Evolutionary conservation across 2,329 filamentous ascomycete species (phyloP), one percentile per base, ranked within the genome.

Genomic region (Xylaria sp.): DNA sequence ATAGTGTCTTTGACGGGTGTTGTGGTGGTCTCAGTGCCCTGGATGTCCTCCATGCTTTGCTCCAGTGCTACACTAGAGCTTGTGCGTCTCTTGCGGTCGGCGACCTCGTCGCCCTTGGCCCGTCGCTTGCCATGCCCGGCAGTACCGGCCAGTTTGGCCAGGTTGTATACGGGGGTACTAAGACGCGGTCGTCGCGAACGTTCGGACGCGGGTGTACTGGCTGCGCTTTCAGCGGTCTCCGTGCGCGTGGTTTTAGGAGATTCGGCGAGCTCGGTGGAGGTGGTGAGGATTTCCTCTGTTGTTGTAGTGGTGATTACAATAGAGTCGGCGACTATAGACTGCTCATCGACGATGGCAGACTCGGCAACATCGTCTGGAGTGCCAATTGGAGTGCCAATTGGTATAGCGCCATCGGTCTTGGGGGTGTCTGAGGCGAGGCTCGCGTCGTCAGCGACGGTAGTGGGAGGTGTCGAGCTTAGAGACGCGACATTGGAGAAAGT

Each of bases 91-190:
- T 81, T 81, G 68, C 82, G 80, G 45, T 83, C 78, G 36, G 78
- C 75, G 12, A 84, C 81, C 30, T 78, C 72, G 69, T 87, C 85
- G 67, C 86, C 84, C 53, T 85, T 87, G 52, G 84, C 77, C 78
- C 80, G 84, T 79, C 81, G 84, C 72, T 85, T 87, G 59, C 85
- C 88, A 72, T 91, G 89, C 50, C 85, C 83, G 32, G 85, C 84
- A 56, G 87, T 91, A 72, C 89, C 89, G 66, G 84, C 85, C 60
- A 91, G 82, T 73, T 87, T 85, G 70, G 87, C 83, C 18, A 91
- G 80, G 73, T 93, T 93, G 80, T 93, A 93, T 18, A 89, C 86
- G 13, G 87, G 84, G 20, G 88, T 81, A 61, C 83, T 85, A n/a
- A 80, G 74, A 69, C 87, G 85, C 43, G 83, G 81, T 74, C 90